Base-by-base conservation (phyloP, 139 green algal genomes). In the Tetradesmus obliquus region DNA sequence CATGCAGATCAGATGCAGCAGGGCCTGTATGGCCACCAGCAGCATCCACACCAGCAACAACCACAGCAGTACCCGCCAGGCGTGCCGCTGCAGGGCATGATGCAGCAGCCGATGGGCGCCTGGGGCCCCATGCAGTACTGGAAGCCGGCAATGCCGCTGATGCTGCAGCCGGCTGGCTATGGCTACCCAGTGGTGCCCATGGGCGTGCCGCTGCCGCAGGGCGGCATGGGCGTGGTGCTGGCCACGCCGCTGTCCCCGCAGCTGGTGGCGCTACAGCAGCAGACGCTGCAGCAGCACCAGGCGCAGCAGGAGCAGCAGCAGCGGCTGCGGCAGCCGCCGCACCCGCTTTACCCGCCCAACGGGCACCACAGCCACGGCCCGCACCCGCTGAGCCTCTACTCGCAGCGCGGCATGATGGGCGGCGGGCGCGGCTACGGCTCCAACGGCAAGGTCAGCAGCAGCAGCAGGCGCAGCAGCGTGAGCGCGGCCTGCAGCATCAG, bases 371-470 rank as follows among this genome's bases (percentile, higher is more conserved):
- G 24, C 76, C 76, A 82, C n/a, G 13, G 4, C 1, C 76, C 76
- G n/a, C 76, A 82, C 24, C 76, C n/a, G 76, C 76, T 19, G n/a
- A 51, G 9, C 76, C 76, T 55, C 22, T 53, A 22, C 24, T 82
- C 24, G 24, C 76, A 82, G 24, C 76, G 76, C 2, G 24, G 76
- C 76, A 53, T 51, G 24, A 45, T 45, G 32, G 32, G 32, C 32
- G 76, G n/a, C 19, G 72, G 19, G 6, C 24, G 76, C n/a, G 76
- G 76, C 76, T 22, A 85, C 80, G 15, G n/a, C 74, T 24, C 9
- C 71, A 90, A 83, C 9, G 71, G 86, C 86, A 90, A 83, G 86
- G 86, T 84, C 9, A 71, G 86, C 86, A 83, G 71, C 69, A 90
- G 86, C 86, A 90, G 86, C 71, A 54, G 86, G 86, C 69, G 86